phyloP scores from a whole-genome alignment of 148 eudicot species.

The Hydrangea macrophylla region DNA sequence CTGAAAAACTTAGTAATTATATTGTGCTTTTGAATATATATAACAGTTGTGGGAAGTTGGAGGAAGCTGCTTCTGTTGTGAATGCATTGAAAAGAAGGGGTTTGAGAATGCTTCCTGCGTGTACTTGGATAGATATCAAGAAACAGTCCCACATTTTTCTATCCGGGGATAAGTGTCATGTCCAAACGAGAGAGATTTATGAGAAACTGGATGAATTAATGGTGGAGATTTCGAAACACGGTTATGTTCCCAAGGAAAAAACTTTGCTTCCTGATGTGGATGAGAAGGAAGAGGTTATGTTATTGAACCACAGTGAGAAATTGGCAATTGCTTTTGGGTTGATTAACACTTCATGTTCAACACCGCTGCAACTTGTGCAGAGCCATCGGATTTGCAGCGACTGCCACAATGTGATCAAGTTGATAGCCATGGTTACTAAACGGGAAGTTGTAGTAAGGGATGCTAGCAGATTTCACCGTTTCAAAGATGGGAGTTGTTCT shows the following conservation, averaged over 20 bases:
- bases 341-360: conserved; percentile 41
- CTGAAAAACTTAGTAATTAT: conserved; percentile 80
- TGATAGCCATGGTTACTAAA: conserved; percentile 46
- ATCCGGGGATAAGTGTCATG: conserved; percentile 52
- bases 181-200: conserved; percentile 49
- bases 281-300: conserved; percentile 51
- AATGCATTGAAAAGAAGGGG: conserved; percentile 58
- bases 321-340: conserved; percentile 73
- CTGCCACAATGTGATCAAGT: conserved; percentile 59
- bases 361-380: conserved; percentile 67
- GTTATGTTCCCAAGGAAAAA: conserved; percentile 49
- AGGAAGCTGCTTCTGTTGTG: conserved; percentile 73
- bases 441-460: conserved; percentile 63
- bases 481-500: conserved; percentile 60
- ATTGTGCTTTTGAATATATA: conserved; percentile 74
- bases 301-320: conserved; percentile 68
- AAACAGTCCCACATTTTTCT: conserved; percentile 48
- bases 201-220: conserved; percentile 42
- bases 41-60: conserved; percentile 47
- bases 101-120: conserved; percentile 55
- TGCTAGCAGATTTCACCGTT: conserved; percentile 72
- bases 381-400: conserved; percentile 70
- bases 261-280: conserved; percentile 80
- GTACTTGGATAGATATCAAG: conserved; percentile 85
- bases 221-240: conserved; percentile 49